A percentile compares a stretch with the other conserved stretches of the same genome.
Conservation (phyloP, 164 flowering plant species). For the Euptelea pleiosperma region DNA sequence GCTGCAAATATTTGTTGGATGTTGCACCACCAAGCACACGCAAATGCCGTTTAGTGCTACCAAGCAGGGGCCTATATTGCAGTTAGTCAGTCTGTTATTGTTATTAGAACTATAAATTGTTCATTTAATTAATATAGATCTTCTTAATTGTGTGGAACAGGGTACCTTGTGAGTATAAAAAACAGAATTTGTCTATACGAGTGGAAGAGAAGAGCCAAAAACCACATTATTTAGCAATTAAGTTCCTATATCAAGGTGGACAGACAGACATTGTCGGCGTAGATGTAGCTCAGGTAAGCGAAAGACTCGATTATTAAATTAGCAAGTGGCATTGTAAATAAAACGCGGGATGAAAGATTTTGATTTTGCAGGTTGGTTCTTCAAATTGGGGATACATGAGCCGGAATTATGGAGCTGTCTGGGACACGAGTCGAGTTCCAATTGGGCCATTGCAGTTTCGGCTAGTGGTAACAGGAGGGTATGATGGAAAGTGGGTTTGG, state of each 20-base stretch:
- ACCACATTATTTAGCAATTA: conserved; percentile 65
- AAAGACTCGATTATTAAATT: neutral
- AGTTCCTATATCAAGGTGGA: conserved; percentile 82
- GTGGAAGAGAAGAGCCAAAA: conserved; percentile 81
- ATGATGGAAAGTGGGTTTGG: conserved; percentile 62
- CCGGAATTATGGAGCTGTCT: conserved; percentile 64
- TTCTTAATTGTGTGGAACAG: conserved; percentile 30
- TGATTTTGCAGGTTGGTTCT: conserved; percentile 54
- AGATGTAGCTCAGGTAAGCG: conserved; percentile 58
- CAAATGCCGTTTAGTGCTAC: too few relatives aligned
- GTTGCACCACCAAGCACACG: too few relatives aligned
- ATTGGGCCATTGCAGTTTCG: conserved; percentile 61
- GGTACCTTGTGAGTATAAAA: conserved; percentile 72
- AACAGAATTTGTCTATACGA: conserved; percentile 56
- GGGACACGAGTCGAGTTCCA: conserved; percentile 76
- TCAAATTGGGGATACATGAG: conserved; percentile 60
- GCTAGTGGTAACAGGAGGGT: conserved; percentile 68
- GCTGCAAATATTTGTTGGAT: too few relatives aligned
- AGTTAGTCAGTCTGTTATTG: too few relatives aligned
- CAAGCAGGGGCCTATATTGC: too few relatives aligned
- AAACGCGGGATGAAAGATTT: too few relatives aligned
- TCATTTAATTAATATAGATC: neutral
- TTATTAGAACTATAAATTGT: too few relatives aligned
- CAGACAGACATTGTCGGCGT: conserved; percentile 70
- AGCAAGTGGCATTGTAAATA: neutral